These are phyloP conservation scores for Talaromyces adpressus DNA, from an alignment of 495 filamentous ascomycete genomes.

Conservation along the genomic window DNA sequence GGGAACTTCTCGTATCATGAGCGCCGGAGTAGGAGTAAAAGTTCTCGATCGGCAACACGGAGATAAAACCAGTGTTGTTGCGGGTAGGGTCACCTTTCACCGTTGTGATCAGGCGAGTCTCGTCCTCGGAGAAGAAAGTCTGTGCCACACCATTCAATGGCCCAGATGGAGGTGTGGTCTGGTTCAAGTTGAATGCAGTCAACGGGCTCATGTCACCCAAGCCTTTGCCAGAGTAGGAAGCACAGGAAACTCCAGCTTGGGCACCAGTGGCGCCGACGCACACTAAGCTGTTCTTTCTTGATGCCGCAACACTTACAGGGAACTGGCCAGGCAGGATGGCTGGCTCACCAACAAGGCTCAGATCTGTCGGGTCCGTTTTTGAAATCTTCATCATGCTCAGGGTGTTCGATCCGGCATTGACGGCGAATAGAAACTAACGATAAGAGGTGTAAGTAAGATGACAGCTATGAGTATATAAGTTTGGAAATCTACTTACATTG, in stretches of 20 bases:
- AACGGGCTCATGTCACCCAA: conserved; percentile 22
- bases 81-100: conserved; percentile 48
- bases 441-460: not conserved
- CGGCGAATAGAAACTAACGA: conserved; percentile 38
- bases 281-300: conserved; percentile 34
- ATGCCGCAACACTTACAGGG: conserved; percentile 48
- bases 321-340: conserved; percentile 44
- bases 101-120: conserved; percentile 40
- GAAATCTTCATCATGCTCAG: conserved; percentile 47
- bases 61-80: conserved; percentile 50
- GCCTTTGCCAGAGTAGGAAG: conserved; percentile 24
- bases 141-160: conserved; percentile 49
- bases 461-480: not conserved
- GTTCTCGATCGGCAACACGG: conserved; percentile 34
- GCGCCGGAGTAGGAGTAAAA: conserved; percentile 6
- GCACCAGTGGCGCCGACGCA: conserved; percentile 51
- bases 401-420: conserved; percentile 56
- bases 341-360: conserved; percentile 36
- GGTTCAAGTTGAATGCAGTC: not conserved
- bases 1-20: conserved; percentile 24
- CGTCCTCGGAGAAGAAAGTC: conserved; percentile 47
- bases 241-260: conserved; percentile 47
- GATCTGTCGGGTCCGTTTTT: conserved; percentile 31
- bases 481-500: conserved; percentile 26
- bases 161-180: conserved; percentile 39